phyloP scores from a whole-genome alignment of 768 basidiomycete genomes.

The Boletus speciosus region DNA sequence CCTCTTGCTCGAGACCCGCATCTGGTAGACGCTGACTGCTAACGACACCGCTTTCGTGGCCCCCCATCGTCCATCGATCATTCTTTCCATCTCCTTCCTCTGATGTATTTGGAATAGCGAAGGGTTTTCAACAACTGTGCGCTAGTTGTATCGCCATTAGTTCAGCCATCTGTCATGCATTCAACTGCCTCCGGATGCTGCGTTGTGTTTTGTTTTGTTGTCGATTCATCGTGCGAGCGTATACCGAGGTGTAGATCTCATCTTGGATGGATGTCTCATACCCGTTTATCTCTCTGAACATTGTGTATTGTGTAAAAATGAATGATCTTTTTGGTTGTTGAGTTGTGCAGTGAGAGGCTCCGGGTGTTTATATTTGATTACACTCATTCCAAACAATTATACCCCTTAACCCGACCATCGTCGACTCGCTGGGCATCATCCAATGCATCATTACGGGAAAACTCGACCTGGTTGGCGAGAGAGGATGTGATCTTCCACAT shows the following conservation, averaged over 20 bases:
- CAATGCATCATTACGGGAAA: background rate
- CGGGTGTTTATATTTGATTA: background rate
- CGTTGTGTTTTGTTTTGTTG: background rate
- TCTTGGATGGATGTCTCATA: background rate
- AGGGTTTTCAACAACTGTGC: slow-evolving; percentile 23
- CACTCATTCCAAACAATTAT: background rate
- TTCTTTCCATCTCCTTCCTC: background rate
- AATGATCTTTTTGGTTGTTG: slow-evolving; percentile 1
- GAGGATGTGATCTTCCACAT: background rate
- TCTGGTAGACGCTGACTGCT: slow-evolving; percentile 59
- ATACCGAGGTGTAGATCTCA: background rate
- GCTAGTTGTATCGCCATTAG: background rate
- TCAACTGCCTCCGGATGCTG: slow-evolving; percentile 14
- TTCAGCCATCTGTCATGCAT: background rate
- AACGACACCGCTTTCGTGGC: background rate
- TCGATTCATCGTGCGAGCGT: background rate
- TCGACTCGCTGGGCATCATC: no score
- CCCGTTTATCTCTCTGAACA: background rate
- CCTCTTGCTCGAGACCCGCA: slow-evolving; percentile 79
- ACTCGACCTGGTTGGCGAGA: background rate
- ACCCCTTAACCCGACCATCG: background rate
- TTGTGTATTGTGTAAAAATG: slow-evolving; percentile 4
- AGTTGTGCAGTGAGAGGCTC: background rate
- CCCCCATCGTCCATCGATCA: background rate
- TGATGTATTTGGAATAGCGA: background rate